Percentiles rank a stretch among this genome's conserved stretches.
phyloP scores from a whole-genome alignment of 805 yeast genomes.

The Millerozyma miso region DNA sequence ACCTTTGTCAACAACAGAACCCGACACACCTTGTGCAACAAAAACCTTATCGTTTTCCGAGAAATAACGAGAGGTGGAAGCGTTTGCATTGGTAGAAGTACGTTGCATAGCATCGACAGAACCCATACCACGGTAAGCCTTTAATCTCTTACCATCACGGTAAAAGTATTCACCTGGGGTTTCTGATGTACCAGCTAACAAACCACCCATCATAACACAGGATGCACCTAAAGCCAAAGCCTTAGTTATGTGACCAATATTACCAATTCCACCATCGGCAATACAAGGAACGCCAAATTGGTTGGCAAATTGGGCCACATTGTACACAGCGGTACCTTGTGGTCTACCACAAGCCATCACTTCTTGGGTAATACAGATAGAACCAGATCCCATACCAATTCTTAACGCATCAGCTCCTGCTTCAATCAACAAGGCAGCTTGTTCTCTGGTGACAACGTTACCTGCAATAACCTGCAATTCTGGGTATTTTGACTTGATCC shows the following conservation, averaged over 20 bases:
- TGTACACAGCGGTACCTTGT: slow-evolving; percentile 97
- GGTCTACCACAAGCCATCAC: slow-evolving; percentile 99
- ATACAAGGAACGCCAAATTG: slow-evolving; percentile 97
- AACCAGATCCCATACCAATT: slow-evolving; percentile 99
- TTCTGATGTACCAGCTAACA: slow-evolving; percentile 97
- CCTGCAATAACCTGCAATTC: slow-evolving; percentile 91
- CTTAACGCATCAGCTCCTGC: slow-evolving; percentile 98
- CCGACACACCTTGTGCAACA: slow-evolving; percentile 99
- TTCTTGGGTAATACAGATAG: slow-evolving; percentile 98
- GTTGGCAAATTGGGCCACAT: slow-evolving; percentile 89
- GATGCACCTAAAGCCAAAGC: slow-evolving; percentile 97
- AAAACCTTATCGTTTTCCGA: slow-evolving; percentile 92
- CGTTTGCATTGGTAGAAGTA: slow-evolving; percentile 84
- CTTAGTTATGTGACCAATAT: slow-evolving; percentile 97
- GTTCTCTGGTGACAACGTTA: slow-evolving; percentile 98
- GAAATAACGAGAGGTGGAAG: slow-evolving; percentile 97
- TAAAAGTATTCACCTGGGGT: slow-evolving; percentile 98
- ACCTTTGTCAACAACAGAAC: slow-evolving; percentile 95
- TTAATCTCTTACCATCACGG: slow-evolving; percentile 97
- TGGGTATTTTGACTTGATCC: slow-evolving; percentile 80
- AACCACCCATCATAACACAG: slow-evolving; percentile 98
- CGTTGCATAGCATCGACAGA: slow-evolving; percentile 98
- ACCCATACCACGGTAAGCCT: slow-evolving; percentile 99
- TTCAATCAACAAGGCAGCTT: slow-evolving; percentile 89
- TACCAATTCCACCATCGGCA: slow-evolving; percentile 99